Conservation (phyloP, 176 grass and related monocot species). For the Miscanthus lutarioriparius region DNA sequence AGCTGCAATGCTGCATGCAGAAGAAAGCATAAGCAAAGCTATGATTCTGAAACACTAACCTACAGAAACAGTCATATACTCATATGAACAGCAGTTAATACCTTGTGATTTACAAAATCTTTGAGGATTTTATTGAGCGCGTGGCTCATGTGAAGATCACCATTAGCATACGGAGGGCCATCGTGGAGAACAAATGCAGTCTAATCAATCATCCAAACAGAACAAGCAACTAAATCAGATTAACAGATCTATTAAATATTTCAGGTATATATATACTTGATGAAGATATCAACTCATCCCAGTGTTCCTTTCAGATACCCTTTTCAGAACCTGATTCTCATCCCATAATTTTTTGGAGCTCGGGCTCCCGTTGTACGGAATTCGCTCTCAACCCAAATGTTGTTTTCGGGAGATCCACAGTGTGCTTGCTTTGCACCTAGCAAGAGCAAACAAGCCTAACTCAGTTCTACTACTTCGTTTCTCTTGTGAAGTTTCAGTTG, state of each 20-base stretch:
- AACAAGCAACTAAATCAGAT: conserved; percentile 30
- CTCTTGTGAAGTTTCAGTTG: too few relatives aligned
- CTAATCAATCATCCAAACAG: conserved; percentile 45
- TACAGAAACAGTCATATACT: too few relatives aligned
- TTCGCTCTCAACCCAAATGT: too few relatives aligned
- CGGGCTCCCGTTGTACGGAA: too few relatives aligned
- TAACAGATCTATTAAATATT: conserved; percentile 1
- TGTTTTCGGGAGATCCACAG: too few relatives aligned
- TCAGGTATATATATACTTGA: background rate
- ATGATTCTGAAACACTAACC: too few relatives aligned
- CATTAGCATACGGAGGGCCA: conserved; percentile 94
- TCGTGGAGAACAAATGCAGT: conserved; percentile 82
- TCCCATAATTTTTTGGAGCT: too few relatives aligned
- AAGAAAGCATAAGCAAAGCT: background rate
- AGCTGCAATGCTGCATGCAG: conserved; percentile 62
- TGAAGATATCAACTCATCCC: conserved; percentile 54
- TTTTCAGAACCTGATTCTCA: conserved; percentile 65
- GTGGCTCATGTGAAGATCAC: conserved; percentile 96
- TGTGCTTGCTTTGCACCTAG: too few relatives aligned
- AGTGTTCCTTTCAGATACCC: conserved; percentile 64
- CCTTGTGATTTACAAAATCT: conserved; percentile 58
- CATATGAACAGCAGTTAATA: background rate
- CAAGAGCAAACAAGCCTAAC: background rate
- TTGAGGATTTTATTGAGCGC: conserved; percentile 92
- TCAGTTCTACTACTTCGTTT: background rate